phyloP scores from a whole-genome alignment of 371 early-diverging fungal genomes.

The Mucor plumbeus region DNA sequence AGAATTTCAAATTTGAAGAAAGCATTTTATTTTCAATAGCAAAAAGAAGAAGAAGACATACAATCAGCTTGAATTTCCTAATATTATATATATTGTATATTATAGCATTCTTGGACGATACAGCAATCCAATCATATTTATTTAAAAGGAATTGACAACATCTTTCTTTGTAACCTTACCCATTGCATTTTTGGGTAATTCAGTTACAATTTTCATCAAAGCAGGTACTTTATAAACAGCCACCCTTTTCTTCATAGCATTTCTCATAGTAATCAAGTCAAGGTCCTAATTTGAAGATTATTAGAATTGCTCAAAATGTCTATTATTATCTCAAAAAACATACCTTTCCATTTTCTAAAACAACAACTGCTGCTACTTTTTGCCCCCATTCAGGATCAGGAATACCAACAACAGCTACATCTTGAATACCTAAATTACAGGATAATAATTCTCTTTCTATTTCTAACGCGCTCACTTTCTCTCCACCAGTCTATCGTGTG shows the following conservation, averaged over 20 bases:
- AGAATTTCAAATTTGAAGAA: neutral
- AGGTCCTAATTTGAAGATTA: constrained; percentile 35
- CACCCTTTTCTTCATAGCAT: constrained; percentile 59
- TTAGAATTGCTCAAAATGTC: neutral
- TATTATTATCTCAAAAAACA: too few species aligned
- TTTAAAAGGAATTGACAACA: constrained; percentile 54
- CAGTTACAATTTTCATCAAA: constrained; percentile 45
- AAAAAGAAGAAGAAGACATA: neutral
- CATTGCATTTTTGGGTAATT: constrained; percentile 87
- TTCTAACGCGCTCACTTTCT: constrained; percentile 85
- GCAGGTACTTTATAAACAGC: constrained; percentile 82
- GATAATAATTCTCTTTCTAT: constrained; percentile 83
- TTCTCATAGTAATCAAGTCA: constrained; percentile 51
- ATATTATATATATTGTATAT: neutral
- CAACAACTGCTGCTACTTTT: constrained; percentile 70
- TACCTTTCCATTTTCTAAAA: constrained; percentile 43
- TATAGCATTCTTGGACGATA: neutral
- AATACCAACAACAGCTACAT: constrained; percentile 80
- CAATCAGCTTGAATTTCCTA: neutral
- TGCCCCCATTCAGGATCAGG: constrained; percentile 83
- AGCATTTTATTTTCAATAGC: neutral
- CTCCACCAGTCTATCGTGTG: constrained; percentile 70
- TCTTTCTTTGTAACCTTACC: constrained; percentile 89
- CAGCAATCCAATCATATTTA: neutral
- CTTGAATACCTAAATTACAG: constrained; percentile 57